Conservation (phyloP, 2,329 filamentous ascomycete species). For the Xylariaceae sp. region DNA sequence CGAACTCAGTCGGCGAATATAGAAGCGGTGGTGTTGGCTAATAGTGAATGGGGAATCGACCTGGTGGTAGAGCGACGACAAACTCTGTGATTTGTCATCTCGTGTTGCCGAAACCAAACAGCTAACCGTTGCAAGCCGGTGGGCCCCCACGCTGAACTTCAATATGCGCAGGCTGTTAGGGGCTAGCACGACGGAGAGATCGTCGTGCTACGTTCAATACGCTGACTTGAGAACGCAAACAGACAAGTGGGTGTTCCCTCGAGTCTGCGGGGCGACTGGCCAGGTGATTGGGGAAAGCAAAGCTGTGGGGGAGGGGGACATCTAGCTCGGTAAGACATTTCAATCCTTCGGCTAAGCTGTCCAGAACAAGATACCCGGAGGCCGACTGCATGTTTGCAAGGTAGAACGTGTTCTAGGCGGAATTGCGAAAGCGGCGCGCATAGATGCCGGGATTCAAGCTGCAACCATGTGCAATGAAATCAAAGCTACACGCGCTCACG, state of each 20-base stretch:
- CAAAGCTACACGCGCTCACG: neutral
- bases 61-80: neutral
- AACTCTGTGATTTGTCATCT: neutral
- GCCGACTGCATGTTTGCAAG: neutral
- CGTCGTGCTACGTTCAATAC: conserved; percentile 8
- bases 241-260: neutral
- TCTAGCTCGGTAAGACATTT: neutral
- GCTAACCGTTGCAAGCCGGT: conserved; percentile 3
- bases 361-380: conserved; percentile 9
- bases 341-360: conserved; percentile 1
- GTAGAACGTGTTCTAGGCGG: neutral
- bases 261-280: neutral
- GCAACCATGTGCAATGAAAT: neutral
- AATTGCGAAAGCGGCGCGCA: neutral
- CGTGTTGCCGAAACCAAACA: neutral
- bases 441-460: neutral
- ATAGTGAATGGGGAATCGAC: neutral
- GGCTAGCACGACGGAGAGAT: neutral
- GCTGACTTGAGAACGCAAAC: conserved; percentile 3
- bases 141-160: conserved; percentile 11
- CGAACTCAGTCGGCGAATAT: neutral
- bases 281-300: neutral
- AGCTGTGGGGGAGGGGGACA: neutral
- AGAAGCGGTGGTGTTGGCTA: neutral
- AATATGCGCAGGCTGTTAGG: conserved; percentile 1